These are phyloP conservation scores for Suillus hirtellus DNA, from an alignment of 768 basidiomycete species.

Conservation along the genomic window DNA sequence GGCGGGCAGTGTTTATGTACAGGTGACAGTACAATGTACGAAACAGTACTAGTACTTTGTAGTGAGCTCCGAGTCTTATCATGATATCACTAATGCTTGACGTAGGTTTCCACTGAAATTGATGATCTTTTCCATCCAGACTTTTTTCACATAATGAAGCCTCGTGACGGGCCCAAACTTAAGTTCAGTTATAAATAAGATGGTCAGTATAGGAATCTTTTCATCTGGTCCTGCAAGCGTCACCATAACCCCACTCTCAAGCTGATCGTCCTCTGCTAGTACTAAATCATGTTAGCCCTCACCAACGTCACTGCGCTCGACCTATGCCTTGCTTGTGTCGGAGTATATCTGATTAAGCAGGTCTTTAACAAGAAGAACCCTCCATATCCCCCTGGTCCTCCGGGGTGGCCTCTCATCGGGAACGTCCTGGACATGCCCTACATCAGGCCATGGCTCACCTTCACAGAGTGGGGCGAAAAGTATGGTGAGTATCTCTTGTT, in stretches of 20 bases:
- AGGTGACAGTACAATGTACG: no score
- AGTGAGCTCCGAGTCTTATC: no score
- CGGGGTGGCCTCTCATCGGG: constrained; percentile 44
- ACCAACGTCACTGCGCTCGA: constrained; percentile 31
- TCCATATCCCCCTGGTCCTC: constrained; percentile 48
- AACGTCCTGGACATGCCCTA: constrained; percentile 53
- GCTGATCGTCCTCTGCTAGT: not conserved
- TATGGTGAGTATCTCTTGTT: constrained; percentile 34
- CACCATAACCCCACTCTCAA: not conserved
- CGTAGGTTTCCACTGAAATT: no score
- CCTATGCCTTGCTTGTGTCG: constrained; percentile 30
- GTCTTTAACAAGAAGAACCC: constrained; percentile 21
- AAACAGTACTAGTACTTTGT: no score
- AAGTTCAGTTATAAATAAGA: no score
- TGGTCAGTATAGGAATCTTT: not conserved
- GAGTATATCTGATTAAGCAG: constrained; percentile 29
- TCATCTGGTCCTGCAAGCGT: not conserved
- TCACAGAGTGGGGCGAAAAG: constrained; percentile 44
- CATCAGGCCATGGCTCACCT: constrained; percentile 45
- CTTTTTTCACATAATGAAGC: no score
- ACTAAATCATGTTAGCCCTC: constrained; percentile 17
- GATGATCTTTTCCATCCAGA: no score
- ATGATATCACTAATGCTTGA: no score
- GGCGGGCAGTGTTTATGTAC: no score
- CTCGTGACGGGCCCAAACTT: no score